phyloP scores from a whole-genome alignment of 2,329 filamentous ascomycete genomes.

The Scleromitrula shiraiana region DNA sequence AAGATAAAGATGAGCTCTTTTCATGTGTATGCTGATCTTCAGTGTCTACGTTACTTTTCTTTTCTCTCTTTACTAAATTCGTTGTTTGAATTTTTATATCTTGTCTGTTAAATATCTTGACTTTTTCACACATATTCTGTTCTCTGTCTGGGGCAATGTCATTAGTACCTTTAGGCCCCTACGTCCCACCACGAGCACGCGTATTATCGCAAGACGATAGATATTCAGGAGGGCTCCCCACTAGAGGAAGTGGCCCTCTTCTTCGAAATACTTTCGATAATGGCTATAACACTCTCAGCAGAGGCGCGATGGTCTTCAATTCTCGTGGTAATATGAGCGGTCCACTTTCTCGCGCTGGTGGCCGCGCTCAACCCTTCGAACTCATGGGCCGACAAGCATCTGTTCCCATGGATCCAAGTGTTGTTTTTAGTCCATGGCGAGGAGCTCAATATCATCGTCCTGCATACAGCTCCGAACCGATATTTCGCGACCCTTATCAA shows the following conservation, averaged over 20 bases:
- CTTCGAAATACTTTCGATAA: slow-evolving; percentile 4
- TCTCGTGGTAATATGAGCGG: neutral
- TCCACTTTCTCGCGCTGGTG: neutral
- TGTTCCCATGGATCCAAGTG: neutral
- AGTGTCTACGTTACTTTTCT: slow-evolving; percentile 5
- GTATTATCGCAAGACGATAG: slow-evolving; percentile 3
- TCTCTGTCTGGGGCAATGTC: slow-evolving; percentile 2
- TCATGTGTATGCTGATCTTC: neutral
- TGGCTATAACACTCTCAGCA: neutral
- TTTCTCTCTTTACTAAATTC: neutral
- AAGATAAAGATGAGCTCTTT: slow-evolving; percentile 6
- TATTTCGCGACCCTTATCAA: neutral
- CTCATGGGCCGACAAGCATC: neutral
- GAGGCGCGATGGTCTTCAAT: neutral
- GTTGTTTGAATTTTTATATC: neutral
- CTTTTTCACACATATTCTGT: neutral
- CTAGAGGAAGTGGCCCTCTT: neutral
- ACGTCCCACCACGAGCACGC: slow-evolving; percentile 6
- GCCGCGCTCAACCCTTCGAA: neutral
- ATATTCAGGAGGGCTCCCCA: slow-evolving; percentile 1
- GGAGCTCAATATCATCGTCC: neutral
- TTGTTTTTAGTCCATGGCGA: neutral
- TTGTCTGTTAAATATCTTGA: neutral
- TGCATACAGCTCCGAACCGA: neutral
- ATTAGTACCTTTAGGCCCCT: slow-evolving; percentile 6